A percentile compares a stretch with the other conserved stretches of the same genome.
These are phyloP conservation scores for Parachlorella kessleri DNA, from an alignment of 139 green algal species.

Conservation along the genomic window DNA sequence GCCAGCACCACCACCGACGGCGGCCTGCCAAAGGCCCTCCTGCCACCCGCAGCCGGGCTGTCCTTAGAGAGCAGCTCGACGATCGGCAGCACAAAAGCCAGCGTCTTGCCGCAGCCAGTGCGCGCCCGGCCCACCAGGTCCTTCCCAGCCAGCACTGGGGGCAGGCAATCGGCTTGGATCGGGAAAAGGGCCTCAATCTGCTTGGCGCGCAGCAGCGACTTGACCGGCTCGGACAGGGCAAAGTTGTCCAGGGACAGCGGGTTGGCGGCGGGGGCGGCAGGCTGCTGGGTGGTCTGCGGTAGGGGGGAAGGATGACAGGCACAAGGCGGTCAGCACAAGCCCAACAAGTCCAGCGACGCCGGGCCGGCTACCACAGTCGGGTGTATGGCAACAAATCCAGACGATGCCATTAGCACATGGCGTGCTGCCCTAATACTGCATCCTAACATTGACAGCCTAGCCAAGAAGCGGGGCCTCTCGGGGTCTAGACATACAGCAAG, in stretches of 20 bases:
- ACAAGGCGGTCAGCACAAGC: too few relatives aligned
- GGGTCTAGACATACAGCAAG: too few relatives aligned
- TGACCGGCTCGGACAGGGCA: constrained; percentile 66
- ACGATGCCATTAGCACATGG: too few relatives aligned
- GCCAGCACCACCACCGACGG: constrained; percentile 90
- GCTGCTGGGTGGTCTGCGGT: neutral
- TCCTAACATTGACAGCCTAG: too few relatives aligned
- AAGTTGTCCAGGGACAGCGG: constrained; percentile 83
- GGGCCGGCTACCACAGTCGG: too few relatives aligned
- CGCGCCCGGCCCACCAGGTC: constrained; percentile 93
- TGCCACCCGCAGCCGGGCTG: neutral
- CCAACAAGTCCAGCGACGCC: too few relatives aligned
- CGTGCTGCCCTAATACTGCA: too few relatives aligned
- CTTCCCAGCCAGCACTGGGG: constrained; percentile 69
- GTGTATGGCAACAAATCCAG: too few relatives aligned
- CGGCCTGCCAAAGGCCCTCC: constrained; percentile 42
- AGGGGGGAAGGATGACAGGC: too few relatives aligned
- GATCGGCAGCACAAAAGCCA: constrained; percentile 97
- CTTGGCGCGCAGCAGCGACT: constrained; percentile 73
- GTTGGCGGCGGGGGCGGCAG: constrained; percentile 29
- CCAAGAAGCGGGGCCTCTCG: too few relatives aligned
- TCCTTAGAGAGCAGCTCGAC: constrained; percentile 73
- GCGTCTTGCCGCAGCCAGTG: constrained; percentile 97
- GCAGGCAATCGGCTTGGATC: constrained; percentile 93
- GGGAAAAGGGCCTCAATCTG: constrained; percentile 91